Percentiles rank a stretch among this genome's conserved stretches.
Conservation (phyloP, 176 grass and related monocot species). For the Areca catechu region DNA sequence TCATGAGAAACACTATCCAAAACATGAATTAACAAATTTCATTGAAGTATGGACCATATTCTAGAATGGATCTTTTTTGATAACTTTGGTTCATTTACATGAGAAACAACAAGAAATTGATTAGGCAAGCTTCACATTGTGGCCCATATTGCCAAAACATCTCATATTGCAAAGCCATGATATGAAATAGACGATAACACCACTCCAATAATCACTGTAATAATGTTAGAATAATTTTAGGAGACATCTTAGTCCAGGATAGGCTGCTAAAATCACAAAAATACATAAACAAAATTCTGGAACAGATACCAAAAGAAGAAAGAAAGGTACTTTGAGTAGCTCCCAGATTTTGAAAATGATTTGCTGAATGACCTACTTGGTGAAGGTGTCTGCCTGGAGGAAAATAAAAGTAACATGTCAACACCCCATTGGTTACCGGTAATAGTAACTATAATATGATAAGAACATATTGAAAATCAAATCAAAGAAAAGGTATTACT, state of each 20-base stretch:
- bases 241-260: no score
- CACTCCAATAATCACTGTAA: not conserved
- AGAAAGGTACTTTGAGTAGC: conserved; percentile 4
- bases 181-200: not conserved
- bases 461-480: not conserved
- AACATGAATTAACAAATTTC: no score
- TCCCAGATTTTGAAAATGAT: conserved; percentile 27
- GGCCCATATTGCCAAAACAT: not conserved
- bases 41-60: no score
- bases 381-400: conserved; percentile 27
- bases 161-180: not conserved
- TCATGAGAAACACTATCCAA: no score
- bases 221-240: no score
- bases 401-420: conserved; percentile 10
- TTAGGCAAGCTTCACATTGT: not conserved
- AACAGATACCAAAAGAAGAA: conserved; percentile 3
- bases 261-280: no score
- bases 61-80: no score
- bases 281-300: no score
- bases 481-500: not conserved
- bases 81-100: no score
- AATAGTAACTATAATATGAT: no score
- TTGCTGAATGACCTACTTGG: conserved; percentile 22
- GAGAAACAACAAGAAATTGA: not conserved
- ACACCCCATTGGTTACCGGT: no score